These are phyloP conservation scores for Sporothrix dimorphospora DNA, from an alignment of 2,329 filamentous ascomycete species.

Conservation along the genomic window DNA sequence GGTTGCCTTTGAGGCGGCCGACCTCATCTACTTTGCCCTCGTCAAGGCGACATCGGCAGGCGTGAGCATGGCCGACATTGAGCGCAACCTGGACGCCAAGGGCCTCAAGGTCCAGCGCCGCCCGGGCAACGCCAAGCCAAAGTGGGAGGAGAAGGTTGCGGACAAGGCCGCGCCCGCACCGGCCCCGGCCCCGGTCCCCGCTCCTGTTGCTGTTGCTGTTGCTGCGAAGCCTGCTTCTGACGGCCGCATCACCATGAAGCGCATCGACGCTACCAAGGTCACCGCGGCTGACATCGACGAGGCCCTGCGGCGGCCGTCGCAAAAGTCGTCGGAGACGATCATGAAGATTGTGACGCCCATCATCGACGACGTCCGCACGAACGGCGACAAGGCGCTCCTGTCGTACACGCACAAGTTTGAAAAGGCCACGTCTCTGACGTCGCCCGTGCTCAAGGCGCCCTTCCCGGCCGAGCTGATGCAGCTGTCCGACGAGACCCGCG, in stretches of 20 bases:
- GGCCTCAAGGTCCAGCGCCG: constrained; percentile 92
- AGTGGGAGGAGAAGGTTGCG: constrained; percentile 81
- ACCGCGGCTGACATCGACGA: constrained; percentile 68
- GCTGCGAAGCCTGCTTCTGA: constrained; percentile 34
- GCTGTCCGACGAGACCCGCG: constrained; percentile 77
- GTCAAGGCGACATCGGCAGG: constrained; percentile 86
- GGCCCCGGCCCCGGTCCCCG: constrained; percentile 33
- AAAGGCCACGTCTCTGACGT: constrained; percentile 87
- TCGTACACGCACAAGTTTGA: constrained; percentile 98
- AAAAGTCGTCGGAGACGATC: constrained; percentile 92
- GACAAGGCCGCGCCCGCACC: constrained; percentile 20
- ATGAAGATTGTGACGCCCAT: constrained; percentile 90
- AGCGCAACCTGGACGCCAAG: constrained; percentile 91
- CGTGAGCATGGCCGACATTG: constrained; percentile 84
- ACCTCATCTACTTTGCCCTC: constrained; percentile 93
- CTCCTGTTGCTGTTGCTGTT: constrained; percentile 45
- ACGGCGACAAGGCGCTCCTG: constrained; percentile 85
- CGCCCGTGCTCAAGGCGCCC: constrained; percentile 85
- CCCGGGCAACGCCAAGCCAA: constrained; percentile 90
- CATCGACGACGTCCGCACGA: constrained; percentile 79
- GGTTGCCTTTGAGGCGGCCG: constrained; percentile 90
- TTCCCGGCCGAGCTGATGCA: constrained; percentile 87
- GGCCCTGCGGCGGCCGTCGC: constrained; percentile 83
- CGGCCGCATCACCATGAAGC: constrained; percentile 77
- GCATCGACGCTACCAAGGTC: constrained; percentile 70